These are phyloP conservation scores for Xylariaceae sp. DNA, from an alignment of 2,329 filamentous ascomycete genomes.

Conservation along the genomic window DNA sequence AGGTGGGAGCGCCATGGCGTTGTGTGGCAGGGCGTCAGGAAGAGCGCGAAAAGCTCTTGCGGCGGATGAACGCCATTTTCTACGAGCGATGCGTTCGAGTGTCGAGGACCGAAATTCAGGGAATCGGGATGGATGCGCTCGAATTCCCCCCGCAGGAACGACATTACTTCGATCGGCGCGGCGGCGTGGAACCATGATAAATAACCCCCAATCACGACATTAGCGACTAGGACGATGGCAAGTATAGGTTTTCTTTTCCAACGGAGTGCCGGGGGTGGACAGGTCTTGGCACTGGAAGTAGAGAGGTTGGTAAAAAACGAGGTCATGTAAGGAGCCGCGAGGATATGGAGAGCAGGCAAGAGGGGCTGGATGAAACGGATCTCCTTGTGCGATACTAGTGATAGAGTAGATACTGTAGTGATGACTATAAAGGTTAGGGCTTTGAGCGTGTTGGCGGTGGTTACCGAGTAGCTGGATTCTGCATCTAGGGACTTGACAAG, in stretches of 20 bases:
- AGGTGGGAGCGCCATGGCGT: conserved; percentile 93
- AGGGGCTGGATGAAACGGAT: conserved; percentile 95
- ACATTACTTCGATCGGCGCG: conserved; percentile 69
- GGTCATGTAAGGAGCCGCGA: conserved; percentile 65
- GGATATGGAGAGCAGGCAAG: conserved; percentile 76
- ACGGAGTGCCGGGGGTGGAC: conserved; percentile 28
- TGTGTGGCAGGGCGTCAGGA: conserved; percentile 93
- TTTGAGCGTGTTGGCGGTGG: conserved; percentile 43
- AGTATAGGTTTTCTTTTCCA: conserved; percentile 55
- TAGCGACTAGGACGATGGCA: conserved; percentile 56
- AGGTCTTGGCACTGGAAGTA: conserved; percentile 28
- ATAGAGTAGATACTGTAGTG: conserved; percentile 60
- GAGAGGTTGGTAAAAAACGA: conserved; percentile 56
- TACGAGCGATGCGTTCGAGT: conserved; percentile 26
- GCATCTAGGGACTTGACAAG: conserved; percentile 50
- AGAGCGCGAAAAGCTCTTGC: conserved; percentile 63
- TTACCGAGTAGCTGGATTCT: conserved; percentile 34
- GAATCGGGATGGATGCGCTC: conserved; percentile 50
- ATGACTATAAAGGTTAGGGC: conserved; percentile 57
- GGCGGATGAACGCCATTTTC: conserved; percentile 20
- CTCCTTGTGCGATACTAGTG: conserved; percentile 88
- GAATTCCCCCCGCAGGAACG: conserved; percentile 72
- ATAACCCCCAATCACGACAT: conserved; percentile 69
- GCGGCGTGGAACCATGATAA: conserved; percentile 73
- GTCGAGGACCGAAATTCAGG: conserved; percentile 31